Conservation (phyloP, 1,139 yeast genomes). For the Saccharomyces uvarum region DNA sequence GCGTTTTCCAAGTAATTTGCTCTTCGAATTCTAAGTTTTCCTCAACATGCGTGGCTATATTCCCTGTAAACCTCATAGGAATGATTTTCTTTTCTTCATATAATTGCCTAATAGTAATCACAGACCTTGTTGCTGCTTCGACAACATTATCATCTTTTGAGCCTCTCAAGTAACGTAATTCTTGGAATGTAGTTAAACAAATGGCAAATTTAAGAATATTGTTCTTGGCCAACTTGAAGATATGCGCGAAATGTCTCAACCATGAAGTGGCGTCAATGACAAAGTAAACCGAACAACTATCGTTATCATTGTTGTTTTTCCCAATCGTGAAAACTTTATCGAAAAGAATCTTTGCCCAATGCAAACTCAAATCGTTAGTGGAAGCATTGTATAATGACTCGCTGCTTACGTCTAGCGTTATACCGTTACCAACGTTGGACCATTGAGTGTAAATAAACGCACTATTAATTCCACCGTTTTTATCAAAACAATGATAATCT, state of each 20-base stretch:
- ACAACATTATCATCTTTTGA: slow-evolving; percentile 68
- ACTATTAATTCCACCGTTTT: slow-evolving; percentile 30
- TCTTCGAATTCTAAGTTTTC: slow-evolving; percentile 38
- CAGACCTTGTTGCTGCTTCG: slow-evolving; percentile 76
- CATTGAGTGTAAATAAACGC: slow-evolving; percentile 30
- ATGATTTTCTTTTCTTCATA: slow-evolving; percentile 49
- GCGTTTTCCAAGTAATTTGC: slow-evolving; percentile 37
- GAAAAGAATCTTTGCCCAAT: not conserved
- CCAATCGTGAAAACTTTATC: not conserved
- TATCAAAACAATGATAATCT: slow-evolving; percentile 28
- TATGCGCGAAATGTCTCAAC: slow-evolving; percentile 72
- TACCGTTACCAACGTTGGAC: slow-evolving; percentile 12
- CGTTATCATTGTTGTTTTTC: not conserved
- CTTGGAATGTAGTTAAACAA: slow-evolving; percentile 73
- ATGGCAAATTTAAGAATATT: slow-evolving; percentile 51
- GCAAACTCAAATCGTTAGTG: not conserved
- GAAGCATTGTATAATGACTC: not conserved
- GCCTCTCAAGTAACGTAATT: slow-evolving; percentile 61
- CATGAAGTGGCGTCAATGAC: slow-evolving; percentile 74
- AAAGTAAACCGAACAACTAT: slow-evolving; percentile 32
- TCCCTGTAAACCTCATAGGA: slow-evolving; percentile 59
- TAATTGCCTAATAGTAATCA: slow-evolving; percentile 64
- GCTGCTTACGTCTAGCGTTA: not conserved
- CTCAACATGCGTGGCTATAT: slow-evolving; percentile 56
- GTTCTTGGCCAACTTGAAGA: slow-evolving; percentile 60